Base-by-base conservation (phyloP, 176 grass and related monocot species). In the Otatea glauca region DNA sequence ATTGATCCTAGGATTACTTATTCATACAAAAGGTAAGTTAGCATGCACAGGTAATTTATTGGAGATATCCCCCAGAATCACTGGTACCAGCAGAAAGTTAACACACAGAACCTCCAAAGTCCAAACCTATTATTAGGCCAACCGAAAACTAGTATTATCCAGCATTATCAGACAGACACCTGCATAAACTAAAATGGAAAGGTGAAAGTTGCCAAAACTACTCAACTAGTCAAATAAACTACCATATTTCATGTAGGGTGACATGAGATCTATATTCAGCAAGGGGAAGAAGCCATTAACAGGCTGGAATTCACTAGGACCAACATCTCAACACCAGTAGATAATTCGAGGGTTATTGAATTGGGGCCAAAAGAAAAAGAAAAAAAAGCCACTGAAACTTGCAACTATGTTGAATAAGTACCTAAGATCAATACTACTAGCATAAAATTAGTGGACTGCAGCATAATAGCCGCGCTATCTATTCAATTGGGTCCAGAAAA, bases 131-230 rank as follows among this genome's bases (percentile, higher is more conserved):
- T 53, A 66, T n/a, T 35, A 49, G 10, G 17, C 23, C 17, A 12
- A 66, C 47, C 5, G 11, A 43, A 44, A 76, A 53, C 17, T 29
- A 75, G 29, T 39, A 51, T 12, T 51, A 39, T 84, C 7, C 4
- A 68, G 32, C 0, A 65, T 21, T 74, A 24, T 37, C 0, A n/a
- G 20, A 58, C 10, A 5, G 10, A 14, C 25, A 34, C 16, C 0
- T 21, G 15, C 41, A 48, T 65, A 78, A 48, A 34, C 42, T 34
- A 65, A 65, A 65, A 32, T 65, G 60, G 43, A 79, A 60, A 41
- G 20, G 35, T 8, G 43, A 35, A 65, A 78, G n/a, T 11, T 45
- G 54, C 21, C 10, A 27, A 48, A 48, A 64, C 39, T 45, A 20
- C 14, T 6, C 39, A 78, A 12, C 58, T 64, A 64, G 13, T 65